Conservation (phyloP, 2,329 filamentous ascomycete genomes). For the Aspergillus aculeatus region DNA sequence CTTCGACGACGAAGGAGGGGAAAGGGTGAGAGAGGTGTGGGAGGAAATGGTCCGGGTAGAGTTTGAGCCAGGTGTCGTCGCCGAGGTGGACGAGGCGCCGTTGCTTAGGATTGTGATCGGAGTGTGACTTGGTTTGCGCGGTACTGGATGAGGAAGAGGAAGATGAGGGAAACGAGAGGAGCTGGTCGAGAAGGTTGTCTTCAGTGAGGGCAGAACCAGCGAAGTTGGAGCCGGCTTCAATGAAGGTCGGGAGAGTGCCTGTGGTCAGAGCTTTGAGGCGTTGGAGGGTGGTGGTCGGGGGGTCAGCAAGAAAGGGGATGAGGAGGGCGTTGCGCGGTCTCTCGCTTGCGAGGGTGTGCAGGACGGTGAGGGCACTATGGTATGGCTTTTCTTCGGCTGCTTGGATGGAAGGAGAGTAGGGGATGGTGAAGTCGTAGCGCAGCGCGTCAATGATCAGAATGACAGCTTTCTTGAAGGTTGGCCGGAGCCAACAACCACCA, state of each 20-base stretch:
- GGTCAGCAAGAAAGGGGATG: constrained; percentile 92
- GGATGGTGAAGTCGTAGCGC: constrained; percentile 89
- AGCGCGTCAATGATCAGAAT: constrained; percentile 89
- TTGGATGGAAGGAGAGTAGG: constrained; percentile 55
- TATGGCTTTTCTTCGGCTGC: constrained; percentile 56
- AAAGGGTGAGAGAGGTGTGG: constrained; percentile 79
- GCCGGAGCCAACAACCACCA: constrained; percentile 93
- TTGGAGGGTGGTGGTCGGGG: constrained; percentile 88
- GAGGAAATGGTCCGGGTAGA: constrained; percentile 90
- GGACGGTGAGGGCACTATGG: constrained; percentile 80
- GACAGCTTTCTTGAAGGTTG: constrained; percentile 85
- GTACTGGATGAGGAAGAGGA: not conserved
- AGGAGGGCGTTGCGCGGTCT: constrained; percentile 81
- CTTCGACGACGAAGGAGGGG: constrained; percentile 97
- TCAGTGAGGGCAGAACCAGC: constrained; percentile 92
- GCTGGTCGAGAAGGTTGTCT: constrained; percentile 69
- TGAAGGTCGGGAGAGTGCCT: constrained; percentile 87
- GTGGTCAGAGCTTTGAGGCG: constrained; percentile 93
- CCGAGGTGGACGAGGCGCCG: constrained; percentile 79
- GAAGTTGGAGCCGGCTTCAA: constrained; percentile 92
- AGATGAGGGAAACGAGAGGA: constrained; percentile 29
- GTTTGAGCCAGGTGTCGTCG: constrained; percentile 90
- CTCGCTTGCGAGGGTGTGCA: constrained; percentile 75
- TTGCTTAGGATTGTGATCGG: constrained; percentile 34
- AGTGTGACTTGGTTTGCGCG: too few relatives aligned